Evolutionary conservation across 2,329 filamentous ascomycete species (phyloP), one percentile per base, ranked within the genome.

Genomic region (Beauveria caledonica): DNA sequence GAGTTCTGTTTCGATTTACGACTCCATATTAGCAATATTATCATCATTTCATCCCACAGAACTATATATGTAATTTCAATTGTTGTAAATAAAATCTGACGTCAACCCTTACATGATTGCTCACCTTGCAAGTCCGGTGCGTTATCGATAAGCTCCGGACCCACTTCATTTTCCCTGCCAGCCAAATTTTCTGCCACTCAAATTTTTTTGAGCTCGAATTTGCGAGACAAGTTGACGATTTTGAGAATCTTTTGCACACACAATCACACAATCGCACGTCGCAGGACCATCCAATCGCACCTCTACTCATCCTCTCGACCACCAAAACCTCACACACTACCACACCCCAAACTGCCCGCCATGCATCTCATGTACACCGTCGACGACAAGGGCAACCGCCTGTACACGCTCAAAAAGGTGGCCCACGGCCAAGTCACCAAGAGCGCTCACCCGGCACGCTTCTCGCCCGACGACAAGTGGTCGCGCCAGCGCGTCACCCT

Each of bases 381-480:
- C 77, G 89, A 92, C 76, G 75, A 82, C 68, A 79, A 83, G 63
- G 92, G 93, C 81, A 93, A 91, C 80, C 91, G 93, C 74, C 78
- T 88, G 70, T 99, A 97, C 83, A 97, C 94, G 52, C 86, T 97
- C 66, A 93, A 97, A 79, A 97, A 97, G 80, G 85, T 95, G 67
- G 79, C 83, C 69, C 81, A 86, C 68, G 88, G 89, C 71, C 85
- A 92, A 72, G 90, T 97, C 71, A 96, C 93, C 74, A 96, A 96
- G 82, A 94, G 89, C 58, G 94, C 94, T 60, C 93, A 97, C 79
- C 93, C 94, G 51, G 94, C 94, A 48, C 85, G 94, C 68, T 99
- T 97, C 82, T 96, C 91, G 51, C 94, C 94, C 65, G 94, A 99
- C 78, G 94, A 99, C 82, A 96, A 97, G 82, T 97, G 95, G 84